These are phyloP conservation scores for Myrmaecium sp. DNA, from an alignment of 2,329 filamentous ascomycete species.

Conservation along the genomic window DNA sequence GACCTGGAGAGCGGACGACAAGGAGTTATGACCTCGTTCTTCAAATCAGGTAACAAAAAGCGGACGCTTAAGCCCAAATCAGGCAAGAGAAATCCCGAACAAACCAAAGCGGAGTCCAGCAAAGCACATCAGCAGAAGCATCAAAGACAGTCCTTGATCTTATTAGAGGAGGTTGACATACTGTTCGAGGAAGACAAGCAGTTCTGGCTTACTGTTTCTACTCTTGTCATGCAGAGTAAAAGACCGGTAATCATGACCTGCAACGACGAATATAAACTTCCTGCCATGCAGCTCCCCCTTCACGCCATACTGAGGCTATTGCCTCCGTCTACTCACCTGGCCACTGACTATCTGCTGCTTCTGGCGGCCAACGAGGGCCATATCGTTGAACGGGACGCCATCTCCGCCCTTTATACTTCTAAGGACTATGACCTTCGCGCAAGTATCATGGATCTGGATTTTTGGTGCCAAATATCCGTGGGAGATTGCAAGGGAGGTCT, in stretches of 20 bases:
- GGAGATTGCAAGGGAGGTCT: slow-evolving; percentile 78
- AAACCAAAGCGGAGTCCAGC: slow-evolving; percentile 11
- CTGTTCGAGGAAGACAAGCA: slow-evolving; percentile 91
- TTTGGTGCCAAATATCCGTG: slow-evolving; percentile 93
- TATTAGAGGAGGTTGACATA: slow-evolving; percentile 86
- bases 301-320: slow-evolving; percentile 71
- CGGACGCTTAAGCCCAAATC: slow-evolving; percentile 6
- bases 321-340: slow-evolving; percentile 47
- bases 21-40: slow-evolving; percentile 66
- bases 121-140: slow-evolving; percentile 16
- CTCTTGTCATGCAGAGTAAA: slow-evolving; percentile 68
- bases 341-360: slow-evolving; percentile 64
- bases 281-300: no score
- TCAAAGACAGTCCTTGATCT: slow-evolving; percentile 87
- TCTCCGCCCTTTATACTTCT: slow-evolving; percentile 52
- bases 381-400: slow-evolving; percentile 47
- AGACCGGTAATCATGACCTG: slow-evolving; percentile 91
- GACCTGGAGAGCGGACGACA: slow-evolving; percentile 55
- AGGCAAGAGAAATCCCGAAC: slow-evolving; percentile 1
- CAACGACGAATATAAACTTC: slow-evolving; percentile 83
- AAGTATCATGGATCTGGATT: slow-evolving; percentile 69
- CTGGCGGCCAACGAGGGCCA: slow-evolving; percentile 84
- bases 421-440: slow-evolving; percentile 61
- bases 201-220: slow-evolving; percentile 73
- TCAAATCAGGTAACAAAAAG: slow-evolving; percentile 31